These are phyloP conservation scores for Arctium lappa DNA, from an alignment of 129 eudicot species.

Conservation along the genomic window DNA sequence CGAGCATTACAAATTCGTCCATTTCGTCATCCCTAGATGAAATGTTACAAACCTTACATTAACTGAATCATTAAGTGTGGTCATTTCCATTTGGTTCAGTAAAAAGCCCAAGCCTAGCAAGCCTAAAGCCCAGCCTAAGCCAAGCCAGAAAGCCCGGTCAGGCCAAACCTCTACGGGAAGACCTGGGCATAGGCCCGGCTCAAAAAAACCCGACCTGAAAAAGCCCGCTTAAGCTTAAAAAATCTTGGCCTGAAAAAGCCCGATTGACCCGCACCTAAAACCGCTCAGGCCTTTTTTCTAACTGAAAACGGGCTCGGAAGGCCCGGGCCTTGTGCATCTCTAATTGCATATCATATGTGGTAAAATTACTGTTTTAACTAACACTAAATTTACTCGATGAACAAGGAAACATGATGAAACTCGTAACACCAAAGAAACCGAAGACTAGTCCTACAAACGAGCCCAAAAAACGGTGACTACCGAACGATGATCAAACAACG, in stretches of 20 bases:
- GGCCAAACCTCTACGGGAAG: no score
- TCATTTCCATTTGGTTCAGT: no score
- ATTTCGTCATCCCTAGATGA: no score
- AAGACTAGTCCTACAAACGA: not conserved
- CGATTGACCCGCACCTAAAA: not conserved
- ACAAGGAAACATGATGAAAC: not conserved
- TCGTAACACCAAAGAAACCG: not conserved
- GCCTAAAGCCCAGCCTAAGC: no score
- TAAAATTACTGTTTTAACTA: not conserved
- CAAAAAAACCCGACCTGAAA: no score
- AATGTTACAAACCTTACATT: no score
- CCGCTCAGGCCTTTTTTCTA: not conserved
- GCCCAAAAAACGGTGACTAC: not conserved
- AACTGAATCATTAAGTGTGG: no score
- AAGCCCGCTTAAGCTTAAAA: not conserved
- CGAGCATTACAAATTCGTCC: no score
- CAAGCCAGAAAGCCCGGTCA: no score
- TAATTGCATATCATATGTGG: not conserved
- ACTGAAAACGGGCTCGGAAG: not conserved
- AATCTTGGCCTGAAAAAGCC: not conserved
- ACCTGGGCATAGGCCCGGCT: no score
- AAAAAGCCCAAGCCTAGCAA: no score
- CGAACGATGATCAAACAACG: not conserved
- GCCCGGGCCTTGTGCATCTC: not conserved
- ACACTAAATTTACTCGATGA: not conserved